A percentile compares a stretch with the other conserved stretches of the same genome.
Evolutionary conservation across 2,329 filamentous ascomycete species (phyloP).

Genomic region (Aspergillus jensenii): DNA sequence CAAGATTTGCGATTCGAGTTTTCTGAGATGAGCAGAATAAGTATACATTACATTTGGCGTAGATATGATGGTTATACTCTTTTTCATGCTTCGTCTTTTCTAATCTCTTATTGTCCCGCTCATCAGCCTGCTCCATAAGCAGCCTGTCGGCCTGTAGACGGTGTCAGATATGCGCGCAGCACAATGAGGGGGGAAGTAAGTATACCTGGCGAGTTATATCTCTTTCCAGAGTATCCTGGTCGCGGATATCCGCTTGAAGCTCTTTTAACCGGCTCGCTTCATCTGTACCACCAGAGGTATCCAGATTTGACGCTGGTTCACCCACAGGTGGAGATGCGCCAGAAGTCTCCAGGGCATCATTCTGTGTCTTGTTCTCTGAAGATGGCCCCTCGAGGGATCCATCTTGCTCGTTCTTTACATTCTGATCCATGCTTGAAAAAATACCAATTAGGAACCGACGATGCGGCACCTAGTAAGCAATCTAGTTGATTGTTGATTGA

Average conservation of each 20-base stretch:
- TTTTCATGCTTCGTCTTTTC: constrained; percentile 56
- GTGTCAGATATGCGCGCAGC: neutral
- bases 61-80: constrained; percentile 32
- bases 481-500: neutral
- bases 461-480: neutral
- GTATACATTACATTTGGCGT: neutral
- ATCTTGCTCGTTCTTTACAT: constrained; percentile 4
- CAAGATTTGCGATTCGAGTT: constrained; percentile 65
- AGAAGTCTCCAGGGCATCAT: neutral
- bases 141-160: constrained; percentile 54
- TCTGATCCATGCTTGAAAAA: neutral
- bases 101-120: constrained; percentile 62
- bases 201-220: constrained; percentile 68
- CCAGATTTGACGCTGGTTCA: neutral
- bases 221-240: constrained; percentile 87
- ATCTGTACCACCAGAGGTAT: constrained; percentile 33
- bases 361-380: neutral
- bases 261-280: constrained; percentile 62
- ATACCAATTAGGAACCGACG: neutral
- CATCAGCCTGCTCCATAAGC: constrained; percentile 61
- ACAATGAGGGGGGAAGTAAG: neutral
- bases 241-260: constrained; percentile 68
- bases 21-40: constrained; percentile 37
- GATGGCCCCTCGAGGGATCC: neutral
- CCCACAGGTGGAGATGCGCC: neutral